Percentiles rank a stretch among this genome's conserved stretches.
These are phyloP conservation scores for Eimeria brunetti DNA, from an alignment of 169 alveolate genomes.

Conservation along the genomic window DNA sequence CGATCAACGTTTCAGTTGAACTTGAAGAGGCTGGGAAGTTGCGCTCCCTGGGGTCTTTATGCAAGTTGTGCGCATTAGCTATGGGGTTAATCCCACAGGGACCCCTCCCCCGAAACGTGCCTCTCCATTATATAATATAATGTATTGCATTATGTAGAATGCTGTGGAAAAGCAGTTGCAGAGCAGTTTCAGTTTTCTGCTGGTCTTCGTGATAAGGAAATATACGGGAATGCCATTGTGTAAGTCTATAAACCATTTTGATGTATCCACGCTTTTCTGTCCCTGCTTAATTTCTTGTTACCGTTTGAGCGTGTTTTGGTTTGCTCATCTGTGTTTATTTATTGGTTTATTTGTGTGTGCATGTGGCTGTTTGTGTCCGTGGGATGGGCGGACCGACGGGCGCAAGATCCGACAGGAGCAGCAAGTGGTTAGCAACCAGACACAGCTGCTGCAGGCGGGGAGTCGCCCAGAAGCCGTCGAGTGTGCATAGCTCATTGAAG, in stretches of 20 bases:
- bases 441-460: constrained; percentile 74
- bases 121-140: no score
- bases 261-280: background rate
- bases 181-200: background rate
- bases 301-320: background rate
- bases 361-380: background rate
- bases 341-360: background rate
- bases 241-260: background rate
- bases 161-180: background rate
- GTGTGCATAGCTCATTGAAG: constrained; percentile 61
- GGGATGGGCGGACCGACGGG: constrained; percentile 70
- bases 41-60: background rate
- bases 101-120: background rate
- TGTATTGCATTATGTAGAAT: background rate
- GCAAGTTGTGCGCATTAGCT: background rate
- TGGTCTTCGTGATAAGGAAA: background rate
- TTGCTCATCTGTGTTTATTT: background rate
- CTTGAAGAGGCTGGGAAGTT: background rate
- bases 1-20: background rate
- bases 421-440: constrained; percentile 68
- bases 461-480: constrained; percentile 62
- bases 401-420: constrained; percentile 70
- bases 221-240: background rate
- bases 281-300: background rate
- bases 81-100: background rate